Conservation (phyloP, 495 filamentous ascomycete species). For the Amphirosellinia nigrospora region DNA sequence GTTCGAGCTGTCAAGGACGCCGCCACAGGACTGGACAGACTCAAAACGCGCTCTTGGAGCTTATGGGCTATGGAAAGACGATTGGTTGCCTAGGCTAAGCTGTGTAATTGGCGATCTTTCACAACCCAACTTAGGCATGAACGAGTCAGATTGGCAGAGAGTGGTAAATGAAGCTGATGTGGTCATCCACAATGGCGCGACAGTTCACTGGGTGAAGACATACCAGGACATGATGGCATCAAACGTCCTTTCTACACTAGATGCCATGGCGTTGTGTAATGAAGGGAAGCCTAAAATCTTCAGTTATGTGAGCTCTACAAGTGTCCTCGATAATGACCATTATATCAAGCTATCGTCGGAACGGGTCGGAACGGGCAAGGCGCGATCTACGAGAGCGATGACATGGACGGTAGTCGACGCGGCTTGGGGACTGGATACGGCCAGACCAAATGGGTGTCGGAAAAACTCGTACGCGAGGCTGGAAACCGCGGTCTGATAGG, state of each 20-base stretch:
- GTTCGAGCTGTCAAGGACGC: slow-evolving; percentile 59
- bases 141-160: slow-evolving; percentile 64
- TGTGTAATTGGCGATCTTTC: slow-evolving; percentile 76
- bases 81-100: slow-evolving; percentile 54
- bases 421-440: slow-evolving; percentile 72
- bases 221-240: slow-evolving; percentile 67
- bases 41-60: not conserved
- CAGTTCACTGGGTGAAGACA: slow-evolving; percentile 79
- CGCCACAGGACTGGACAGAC: not conserved
- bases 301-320: slow-evolving; percentile 86
- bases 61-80: slow-evolving; percentile 84
- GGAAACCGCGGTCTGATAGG: slow-evolving; percentile 69
- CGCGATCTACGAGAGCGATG: slow-evolving; percentile 37
- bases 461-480: slow-evolving; percentile 84
- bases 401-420: slow-evolving; percentile 36
- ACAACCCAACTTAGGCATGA: slow-evolving; percentile 73
- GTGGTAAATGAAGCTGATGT: slow-evolving; percentile 72
- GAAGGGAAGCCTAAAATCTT: slow-evolving; percentile 80
- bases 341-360: slow-evolving; percentile 78
- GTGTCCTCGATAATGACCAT: slow-evolving; percentile 78
- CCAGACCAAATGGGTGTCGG: slow-evolving; percentile 80
- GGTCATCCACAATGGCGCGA: slow-evolving; percentile 90
- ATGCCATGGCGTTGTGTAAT: slow-evolving; percentile 71
- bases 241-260: slow-evolving; percentile 75
- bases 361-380: no score